A percentile compares a stretch with the other conserved stretches of the same genome.
These are phyloP conservation scores for Trypanosomatidae sp. DNA, from an alignment of 208 protist species.

Conservation along the genomic window DNA sequence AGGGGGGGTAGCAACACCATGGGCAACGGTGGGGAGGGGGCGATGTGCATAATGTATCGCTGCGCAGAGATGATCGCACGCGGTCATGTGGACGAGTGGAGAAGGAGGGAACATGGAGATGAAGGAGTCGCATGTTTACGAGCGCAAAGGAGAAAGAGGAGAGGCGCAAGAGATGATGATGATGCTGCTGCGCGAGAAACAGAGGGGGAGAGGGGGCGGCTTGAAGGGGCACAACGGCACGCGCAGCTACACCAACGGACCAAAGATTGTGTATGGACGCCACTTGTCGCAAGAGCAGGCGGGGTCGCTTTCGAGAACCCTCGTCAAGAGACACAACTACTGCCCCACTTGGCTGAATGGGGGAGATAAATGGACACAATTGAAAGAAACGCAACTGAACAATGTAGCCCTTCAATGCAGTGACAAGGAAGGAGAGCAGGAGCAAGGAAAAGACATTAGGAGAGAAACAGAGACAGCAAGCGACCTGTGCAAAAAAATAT, in stretches of 20 bases:
- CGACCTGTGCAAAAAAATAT: not conserved
- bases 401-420: not conserved
- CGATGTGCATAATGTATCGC: not conserved
- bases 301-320: not conserved
- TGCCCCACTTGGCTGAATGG: not conserved
- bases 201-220: not conserved
- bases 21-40: not conserved
- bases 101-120: not conserved
- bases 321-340: not conserved
- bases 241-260: not conserved
- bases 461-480: not conserved
- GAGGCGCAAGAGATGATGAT: not conserved
- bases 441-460: not conserved
- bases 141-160: not conserved
- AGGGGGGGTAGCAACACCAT: not conserved
- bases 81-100: not conserved
- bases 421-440: not conserved
- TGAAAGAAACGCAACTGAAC: not conserved
- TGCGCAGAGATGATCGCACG: not conserved
- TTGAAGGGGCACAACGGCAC: not conserved
- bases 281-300: not conserved
- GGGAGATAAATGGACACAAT: not conserved
- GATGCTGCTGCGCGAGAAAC: not conserved
- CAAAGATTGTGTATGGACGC: not conserved
- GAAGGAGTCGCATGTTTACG: not conserved